phyloP scores from a whole-genome alignment of 1,284 basidiomycete species.

The Termitomyces sp. region DNA sequence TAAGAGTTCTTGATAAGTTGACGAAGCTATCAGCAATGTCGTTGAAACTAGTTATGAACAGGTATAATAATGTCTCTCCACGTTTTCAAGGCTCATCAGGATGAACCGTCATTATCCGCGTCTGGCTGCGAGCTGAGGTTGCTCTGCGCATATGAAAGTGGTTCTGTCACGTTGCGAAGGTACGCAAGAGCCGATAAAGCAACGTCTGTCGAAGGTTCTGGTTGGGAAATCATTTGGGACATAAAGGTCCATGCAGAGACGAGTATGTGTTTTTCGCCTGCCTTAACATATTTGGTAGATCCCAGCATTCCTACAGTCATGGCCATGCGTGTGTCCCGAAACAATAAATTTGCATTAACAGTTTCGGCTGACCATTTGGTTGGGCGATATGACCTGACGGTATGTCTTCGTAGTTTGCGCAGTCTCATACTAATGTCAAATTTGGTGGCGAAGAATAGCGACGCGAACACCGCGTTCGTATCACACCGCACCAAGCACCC shows the following conservation, averaged over 20 bases:
- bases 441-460: neutral
- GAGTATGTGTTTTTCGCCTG: slow-evolving; percentile 38
- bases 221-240: slow-evolving; percentile 72
- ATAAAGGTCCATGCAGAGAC: slow-evolving; percentile 74
- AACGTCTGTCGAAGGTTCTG: slow-evolving; percentile 63
- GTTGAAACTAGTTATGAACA: slow-evolving; percentile 20
- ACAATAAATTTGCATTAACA: slow-evolving; percentile 60
- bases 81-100: slow-evolving; percentile 38
- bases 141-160: slow-evolving; percentile 78
- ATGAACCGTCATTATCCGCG: slow-evolving; percentile 20
- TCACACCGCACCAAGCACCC: slow-evolving; percentile 66
- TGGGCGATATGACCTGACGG: slow-evolving; percentile 60
- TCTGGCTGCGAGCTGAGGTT: slow-evolving; percentile 43
- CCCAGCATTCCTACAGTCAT: slow-evolving; percentile 55
- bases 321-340: slow-evolving; percentile 71
- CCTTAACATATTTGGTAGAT: neutral
- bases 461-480: slow-evolving; percentile 6
- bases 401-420: slow-evolving; percentile 25
- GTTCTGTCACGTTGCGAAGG: slow-evolving; percentile 62
- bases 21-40: neutral
- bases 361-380: slow-evolving; percentile 83
- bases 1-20: slow-evolving; percentile 20
- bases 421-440: neutral
- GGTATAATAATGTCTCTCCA: slow-evolving; percentile 87
- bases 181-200: slow-evolving; percentile 37